phyloP scores from a whole-genome alignment of 257 asterid species.

The Fraxinus pennsylvanica region DNA sequence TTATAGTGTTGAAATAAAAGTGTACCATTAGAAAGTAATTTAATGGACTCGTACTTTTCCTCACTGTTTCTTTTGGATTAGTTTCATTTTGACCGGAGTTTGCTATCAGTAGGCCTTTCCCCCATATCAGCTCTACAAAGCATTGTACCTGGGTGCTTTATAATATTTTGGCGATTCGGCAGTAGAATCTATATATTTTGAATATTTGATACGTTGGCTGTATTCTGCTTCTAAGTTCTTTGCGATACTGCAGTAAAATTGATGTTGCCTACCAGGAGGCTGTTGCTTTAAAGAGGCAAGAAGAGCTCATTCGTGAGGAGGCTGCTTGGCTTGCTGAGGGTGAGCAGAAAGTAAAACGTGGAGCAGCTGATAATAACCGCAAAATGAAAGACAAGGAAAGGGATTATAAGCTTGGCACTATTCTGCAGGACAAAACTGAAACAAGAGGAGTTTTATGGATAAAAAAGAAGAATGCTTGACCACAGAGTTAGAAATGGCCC shows the following conservation, averaged over 20 bases:
- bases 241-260: background rate
- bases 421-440: conserved; percentile 41
- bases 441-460: conserved; percentile 28
- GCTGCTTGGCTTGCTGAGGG: too few species aligned
- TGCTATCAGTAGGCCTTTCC: too few species aligned
- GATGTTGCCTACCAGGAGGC: too few species aligned
- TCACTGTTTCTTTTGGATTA: too few species aligned
- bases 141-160: too few species aligned
- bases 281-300: too few species aligned
- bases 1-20: background rate
- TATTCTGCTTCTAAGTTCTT: conserved; percentile 6
- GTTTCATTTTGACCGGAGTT: too few species aligned
- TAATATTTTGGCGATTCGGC: background rate
- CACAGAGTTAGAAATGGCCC: conserved; percentile 39
- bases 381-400: conserved; percentile 57
- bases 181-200: background rate
- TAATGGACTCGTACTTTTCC: background rate
- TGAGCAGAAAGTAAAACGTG: too few species aligned
- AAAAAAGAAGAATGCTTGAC: conserved; percentile 32
- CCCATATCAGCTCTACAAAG: too few species aligned
- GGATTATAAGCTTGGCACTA: conserved; percentile 39
- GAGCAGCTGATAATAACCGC: conserved; percentile 39
- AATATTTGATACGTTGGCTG: background rate
- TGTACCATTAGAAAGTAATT: background rate
- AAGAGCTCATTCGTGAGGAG: too few species aligned